phyloP scores from a whole-genome alignment of 176 grass and related monocot species.

The Bolboschoenus planiculmis region DNA sequence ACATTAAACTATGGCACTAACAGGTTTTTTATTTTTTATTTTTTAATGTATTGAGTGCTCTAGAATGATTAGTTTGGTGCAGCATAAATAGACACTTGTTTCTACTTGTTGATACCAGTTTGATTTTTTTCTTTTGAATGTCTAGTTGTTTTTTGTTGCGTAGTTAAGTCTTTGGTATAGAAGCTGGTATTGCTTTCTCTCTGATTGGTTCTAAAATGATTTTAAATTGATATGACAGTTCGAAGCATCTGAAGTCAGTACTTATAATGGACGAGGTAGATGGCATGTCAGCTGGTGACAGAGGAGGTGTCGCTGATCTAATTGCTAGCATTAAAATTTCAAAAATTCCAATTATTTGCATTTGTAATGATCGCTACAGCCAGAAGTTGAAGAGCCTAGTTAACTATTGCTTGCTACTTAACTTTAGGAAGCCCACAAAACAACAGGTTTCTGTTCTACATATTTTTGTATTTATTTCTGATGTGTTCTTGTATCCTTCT shows the following conservation, averaged over 20 bases:
- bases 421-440: conserved; percentile 96
- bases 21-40: conserved; percentile 32
- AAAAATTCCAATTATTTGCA: conserved; percentile 96
- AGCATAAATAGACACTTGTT: not conserved
- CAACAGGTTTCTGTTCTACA: conserved; percentile 63
- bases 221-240: conserved; percentile 21
- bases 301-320: conserved; percentile 97
- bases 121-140: not conserved
- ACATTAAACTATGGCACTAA: conserved; percentile 60
- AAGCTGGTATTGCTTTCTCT: not conserved
- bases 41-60: not conserved
- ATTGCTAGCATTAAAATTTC: conserved; percentile 99
- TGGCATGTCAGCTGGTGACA: conserved; percentile 99
- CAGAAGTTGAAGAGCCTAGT: conserved; percentile 98
- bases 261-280: conserved; percentile 99
- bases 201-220: not conserved
- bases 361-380: conserved; percentile 96
- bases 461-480: not conserved
- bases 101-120: not conserved
- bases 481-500: conserved; percentile 1
- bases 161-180: conserved; percentile 15
- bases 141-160: not conserved
- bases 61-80: not conserved
- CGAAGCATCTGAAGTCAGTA: conserved; percentile 63
- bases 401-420: conserved; percentile 83